A percentile compares a stretch with the other conserved stretches of the same genome.
Conservation (phyloP, 768 basidiomycete species). For the Leccinum arenicola region DNA sequence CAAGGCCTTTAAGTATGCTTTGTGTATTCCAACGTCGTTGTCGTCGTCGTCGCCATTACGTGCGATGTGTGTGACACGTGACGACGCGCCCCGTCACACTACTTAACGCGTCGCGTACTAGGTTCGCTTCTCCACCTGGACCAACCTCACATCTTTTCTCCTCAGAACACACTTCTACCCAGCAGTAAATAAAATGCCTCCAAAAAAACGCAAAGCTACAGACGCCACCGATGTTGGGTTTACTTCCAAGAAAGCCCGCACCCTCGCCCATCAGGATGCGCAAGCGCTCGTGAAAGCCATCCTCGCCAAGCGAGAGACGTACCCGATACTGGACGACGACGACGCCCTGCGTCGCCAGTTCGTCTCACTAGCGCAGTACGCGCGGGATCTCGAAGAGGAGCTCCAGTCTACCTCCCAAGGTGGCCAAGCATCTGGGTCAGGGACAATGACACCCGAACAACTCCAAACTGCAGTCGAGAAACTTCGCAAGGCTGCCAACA, state of each 20-base stretch:
- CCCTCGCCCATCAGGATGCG: conserved; percentile 28
- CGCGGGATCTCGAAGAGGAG: conserved; percentile 30
- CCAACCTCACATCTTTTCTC: not conserved
- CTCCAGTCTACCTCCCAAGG: conserved; percentile 18
- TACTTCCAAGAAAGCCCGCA: conserved; percentile 31
- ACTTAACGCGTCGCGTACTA: conserved; percentile 14
- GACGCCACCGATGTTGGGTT: conserved; percentile 19
- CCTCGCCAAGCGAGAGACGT: conserved; percentile 36
- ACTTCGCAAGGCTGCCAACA: conserved; percentile 41
- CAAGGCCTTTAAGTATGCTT: too few relatives aligned
- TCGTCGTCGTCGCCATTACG: not conserved
- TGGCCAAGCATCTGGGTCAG: conserved; percentile 10
- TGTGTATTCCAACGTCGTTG: too few relatives aligned
- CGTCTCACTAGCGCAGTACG: conserved; percentile 34
- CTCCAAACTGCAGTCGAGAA: conserved; percentile 44
- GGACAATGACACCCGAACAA: conserved; percentile 37
- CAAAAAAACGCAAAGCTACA: conserved; percentile 37
- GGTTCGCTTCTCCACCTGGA: not conserved
- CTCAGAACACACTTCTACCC: not conserved
- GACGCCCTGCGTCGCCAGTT: conserved; percentile 28
- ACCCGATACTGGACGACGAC: conserved; percentile 35
- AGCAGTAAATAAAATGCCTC: conserved; percentile 5
- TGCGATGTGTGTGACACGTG: conserved; percentile 21
- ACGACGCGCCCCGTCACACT: conserved; percentile 27
- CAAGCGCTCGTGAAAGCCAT: conserved; percentile 36